These are phyloP conservation scores for Gorgonomyces haynaldii DNA, from an alignment of 192 early-diverging fungal genomes.

Conservation along the genomic window DNA sequence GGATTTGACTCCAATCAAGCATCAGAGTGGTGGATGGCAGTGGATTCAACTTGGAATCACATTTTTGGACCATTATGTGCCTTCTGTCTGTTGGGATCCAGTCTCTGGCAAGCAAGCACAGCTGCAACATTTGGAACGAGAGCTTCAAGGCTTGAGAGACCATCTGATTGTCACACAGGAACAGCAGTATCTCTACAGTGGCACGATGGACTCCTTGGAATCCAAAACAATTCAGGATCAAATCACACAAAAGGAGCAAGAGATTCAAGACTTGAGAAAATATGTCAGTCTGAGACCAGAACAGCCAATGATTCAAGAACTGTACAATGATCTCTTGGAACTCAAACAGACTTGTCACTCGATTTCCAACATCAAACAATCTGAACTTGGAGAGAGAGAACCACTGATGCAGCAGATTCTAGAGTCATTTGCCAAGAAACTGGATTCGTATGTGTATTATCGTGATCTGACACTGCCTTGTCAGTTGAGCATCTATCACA, in stretches of 20 bases:
- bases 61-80: constrained; percentile 62
- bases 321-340: constrained; percentile 50
- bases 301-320: constrained; percentile 49
- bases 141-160: constrained; percentile 29
- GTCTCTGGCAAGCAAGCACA: constrained; percentile 59
- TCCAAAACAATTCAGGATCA: constrained; percentile 4
- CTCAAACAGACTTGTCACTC: no score
- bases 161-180: constrained; percentile 47
- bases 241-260: not conserved
- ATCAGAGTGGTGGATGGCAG: not conserved
- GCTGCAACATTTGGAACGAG: constrained; percentile 48
- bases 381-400: constrained; percentile 35
- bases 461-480: constrained; percentile 64
- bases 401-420: constrained; percentile 58
- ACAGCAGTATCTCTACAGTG: constrained; percentile 13
- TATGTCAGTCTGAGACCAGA: constrained; percentile 51
- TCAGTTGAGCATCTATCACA: constrained; percentile 53
- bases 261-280: not conserved
- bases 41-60: not conserved
- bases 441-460: constrained; percentile 57
- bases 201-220: not conserved
- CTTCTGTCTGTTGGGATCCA: constrained; percentile 73
- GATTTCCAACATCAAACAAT: no score
- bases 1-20: no score
- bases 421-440: constrained; percentile 46